A percentile compares a stretch with the other conserved stretches of the same genome.
Conservation (phyloP, 192 early-diverging fungal genomes). For the Coemansia sp. region DNA sequence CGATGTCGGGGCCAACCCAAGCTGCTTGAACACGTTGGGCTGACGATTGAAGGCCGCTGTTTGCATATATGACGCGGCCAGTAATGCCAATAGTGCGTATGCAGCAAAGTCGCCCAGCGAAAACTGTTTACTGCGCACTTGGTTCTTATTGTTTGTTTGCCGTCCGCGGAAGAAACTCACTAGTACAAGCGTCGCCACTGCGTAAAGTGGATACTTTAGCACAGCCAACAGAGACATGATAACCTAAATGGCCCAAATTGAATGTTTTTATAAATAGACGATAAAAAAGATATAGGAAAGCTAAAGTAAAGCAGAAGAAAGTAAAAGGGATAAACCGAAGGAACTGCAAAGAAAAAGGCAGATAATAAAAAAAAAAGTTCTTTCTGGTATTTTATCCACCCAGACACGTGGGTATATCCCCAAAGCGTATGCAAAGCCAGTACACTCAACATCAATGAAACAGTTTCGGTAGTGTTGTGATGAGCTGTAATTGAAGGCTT, state of each 20-base stretch:
- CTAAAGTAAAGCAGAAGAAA: not conserved
- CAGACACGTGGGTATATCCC: too few relatives aligned
- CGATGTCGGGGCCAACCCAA: slow-evolving; percentile 14
- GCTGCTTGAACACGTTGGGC: slow-evolving; percentile 39
- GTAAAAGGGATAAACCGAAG: too few relatives aligned
- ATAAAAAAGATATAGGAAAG: not conserved
- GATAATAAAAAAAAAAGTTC: not conserved
- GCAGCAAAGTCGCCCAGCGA: slow-evolving; percentile 24
- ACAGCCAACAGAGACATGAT: slow-evolving; percentile 36
- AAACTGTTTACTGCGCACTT: slow-evolving; percentile 18
- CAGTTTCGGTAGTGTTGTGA: too few relatives aligned
- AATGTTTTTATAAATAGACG: too few relatives aligned
- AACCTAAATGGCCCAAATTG: too few relatives aligned
- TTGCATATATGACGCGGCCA: slow-evolving; percentile 22
- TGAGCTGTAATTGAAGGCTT: too few relatives aligned
- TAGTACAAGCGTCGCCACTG: slow-evolving; percentile 36
- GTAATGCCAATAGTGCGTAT: slow-evolving; percentile 20
- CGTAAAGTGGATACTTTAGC: slow-evolving; percentile 38
- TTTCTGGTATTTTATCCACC: not conserved
- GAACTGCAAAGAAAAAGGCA: slow-evolving; percentile 1
- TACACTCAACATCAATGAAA: too few relatives aligned
- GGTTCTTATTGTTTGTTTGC: slow-evolving; percentile 16
- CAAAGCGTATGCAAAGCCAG: too few relatives aligned
- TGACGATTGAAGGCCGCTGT: slow-evolving; percentile 19
- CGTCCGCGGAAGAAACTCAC: slow-evolving; percentile 34